These are phyloP conservation scores for Eimeria falciformis DNA, from an alignment of 169 alveolate species.

Conservation along the genomic window DNA sequence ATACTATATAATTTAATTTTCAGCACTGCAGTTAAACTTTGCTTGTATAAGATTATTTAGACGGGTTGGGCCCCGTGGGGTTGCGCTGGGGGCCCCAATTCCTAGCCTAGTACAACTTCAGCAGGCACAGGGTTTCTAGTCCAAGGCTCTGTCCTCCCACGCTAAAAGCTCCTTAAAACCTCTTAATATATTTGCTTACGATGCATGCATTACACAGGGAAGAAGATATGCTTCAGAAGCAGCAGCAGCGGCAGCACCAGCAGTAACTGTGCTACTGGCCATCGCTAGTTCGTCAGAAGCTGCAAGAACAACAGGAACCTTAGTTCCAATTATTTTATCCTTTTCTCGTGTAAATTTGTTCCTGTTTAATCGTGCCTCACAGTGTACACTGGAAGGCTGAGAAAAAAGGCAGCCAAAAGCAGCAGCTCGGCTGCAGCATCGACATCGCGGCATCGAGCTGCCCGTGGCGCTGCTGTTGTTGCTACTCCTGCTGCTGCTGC, in stretches of 20 bases:
- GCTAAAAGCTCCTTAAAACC: too few relatives aligned
- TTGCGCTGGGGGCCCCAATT: too few relatives aligned
- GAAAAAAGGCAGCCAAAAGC: not conserved
- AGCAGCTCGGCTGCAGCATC: not conserved
- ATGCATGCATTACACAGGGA: not conserved
- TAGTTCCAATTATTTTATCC: not conserved
- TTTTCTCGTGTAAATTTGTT: not conserved
- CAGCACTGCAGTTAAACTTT: too few relatives aligned
- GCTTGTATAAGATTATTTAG: too few relatives aligned
- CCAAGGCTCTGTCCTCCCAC: too few relatives aligned
- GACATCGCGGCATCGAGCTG: not conserved
- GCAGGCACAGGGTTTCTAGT: too few relatives aligned
- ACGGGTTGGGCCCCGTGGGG: too few relatives aligned
- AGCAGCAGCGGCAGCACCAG: constrained; percentile 44
- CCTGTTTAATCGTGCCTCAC: not conserved
- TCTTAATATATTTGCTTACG: too few relatives aligned
- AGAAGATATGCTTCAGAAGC: not conserved
- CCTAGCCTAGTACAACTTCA: too few relatives aligned
- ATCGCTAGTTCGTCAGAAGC: constrained; percentile 15
- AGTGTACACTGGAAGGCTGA: too few relatives aligned
- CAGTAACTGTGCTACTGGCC: not conserved
- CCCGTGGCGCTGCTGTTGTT: constrained; percentile 38
- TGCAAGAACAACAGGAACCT: not conserved
- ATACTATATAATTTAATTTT: too few relatives aligned
- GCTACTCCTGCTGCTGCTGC: constrained; percentile 45